Conservation (phyloP, 148 eudicot species). For the Vaccinium corymbosum region DNA sequence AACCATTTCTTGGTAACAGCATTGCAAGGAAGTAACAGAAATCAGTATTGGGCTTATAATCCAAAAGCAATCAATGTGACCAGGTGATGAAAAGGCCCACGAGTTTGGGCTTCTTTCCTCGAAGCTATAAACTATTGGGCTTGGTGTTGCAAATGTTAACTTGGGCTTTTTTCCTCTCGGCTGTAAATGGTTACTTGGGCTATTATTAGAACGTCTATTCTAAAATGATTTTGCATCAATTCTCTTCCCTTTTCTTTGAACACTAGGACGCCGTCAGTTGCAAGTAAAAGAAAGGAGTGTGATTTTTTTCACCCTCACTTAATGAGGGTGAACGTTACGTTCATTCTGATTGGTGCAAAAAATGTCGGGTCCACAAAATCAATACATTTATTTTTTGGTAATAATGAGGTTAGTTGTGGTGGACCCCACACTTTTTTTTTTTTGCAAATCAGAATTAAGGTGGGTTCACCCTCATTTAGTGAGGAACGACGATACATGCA, state of each 20-base stretch:
- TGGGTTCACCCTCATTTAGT: too few species aligned
- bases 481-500: too few species aligned
- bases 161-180: background rate
- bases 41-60: background rate
- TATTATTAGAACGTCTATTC: background rate
- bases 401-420: too few species aligned
- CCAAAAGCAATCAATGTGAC: background rate
- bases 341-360: too few species aligned
- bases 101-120: background rate
- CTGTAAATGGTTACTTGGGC: background rate
- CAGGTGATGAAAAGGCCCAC: background rate
- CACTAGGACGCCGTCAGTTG: background rate
- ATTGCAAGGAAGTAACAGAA: background rate
- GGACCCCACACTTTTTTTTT: too few species aligned
- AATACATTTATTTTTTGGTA: too few species aligned
- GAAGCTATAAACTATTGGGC: background rate
- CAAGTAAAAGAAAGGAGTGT: too few species aligned
- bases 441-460: too few species aligned
- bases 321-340: too few species aligned
- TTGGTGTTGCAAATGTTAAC: background rate
- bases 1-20: background rate
- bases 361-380: too few species aligned
- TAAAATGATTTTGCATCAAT: background rate
- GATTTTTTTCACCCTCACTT: too few species aligned
- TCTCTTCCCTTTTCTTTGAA: background rate